Evolutionary conservation across 805 yeast genomes (phyloP), one percentile per base, ranked within the genome.

Genomic region (Candida insectalens): DNA sequence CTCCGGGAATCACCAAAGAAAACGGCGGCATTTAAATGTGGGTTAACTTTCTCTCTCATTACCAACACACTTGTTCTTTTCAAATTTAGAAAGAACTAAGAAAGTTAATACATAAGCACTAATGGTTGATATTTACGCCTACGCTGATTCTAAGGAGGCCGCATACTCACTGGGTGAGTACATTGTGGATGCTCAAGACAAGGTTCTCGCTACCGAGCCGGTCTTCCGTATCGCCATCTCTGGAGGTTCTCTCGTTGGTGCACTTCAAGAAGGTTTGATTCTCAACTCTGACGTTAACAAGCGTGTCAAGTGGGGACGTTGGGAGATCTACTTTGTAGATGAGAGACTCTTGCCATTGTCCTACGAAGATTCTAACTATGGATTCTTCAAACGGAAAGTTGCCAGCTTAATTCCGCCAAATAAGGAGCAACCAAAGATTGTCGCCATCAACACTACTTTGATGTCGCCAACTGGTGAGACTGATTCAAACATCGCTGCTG

Each of bases 181-280:
- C 48, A 64, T 84, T 30, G 49, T 85, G 19, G 57, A 66, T 33
- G 53, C 67, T 34, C 96, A 87, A 58, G 64, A 80, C 44, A 57
- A 62, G 28, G 80, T 77, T 3, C 62, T 87, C 35, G 46, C 55
- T 12, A 53, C 51, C 4, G 47, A 53, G 13, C 50, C 51, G 8
- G 48, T 55, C 18, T 88, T 88, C 60, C 73, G 71, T 43, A 65
- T 88, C 39, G 96, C 95, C 9, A 69, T 88, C 31, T 79, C 92
- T 38, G 97, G 97, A 27, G 97, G 97, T 2, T 83, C 95, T 7
- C 67, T 87, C 46, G 84, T 88, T 19, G 77, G 80, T 45, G 84
- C 77, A 2, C 65, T 79, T 50, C 68, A 71, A 39, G 63, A 66
- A 30, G 89, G 85, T 3, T 65, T 87, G 41, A 69, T 85, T 36